Conservation (phyloP, 2,329 filamentous ascomycete genomes). For the Sclerotinia borealis region DNA sequence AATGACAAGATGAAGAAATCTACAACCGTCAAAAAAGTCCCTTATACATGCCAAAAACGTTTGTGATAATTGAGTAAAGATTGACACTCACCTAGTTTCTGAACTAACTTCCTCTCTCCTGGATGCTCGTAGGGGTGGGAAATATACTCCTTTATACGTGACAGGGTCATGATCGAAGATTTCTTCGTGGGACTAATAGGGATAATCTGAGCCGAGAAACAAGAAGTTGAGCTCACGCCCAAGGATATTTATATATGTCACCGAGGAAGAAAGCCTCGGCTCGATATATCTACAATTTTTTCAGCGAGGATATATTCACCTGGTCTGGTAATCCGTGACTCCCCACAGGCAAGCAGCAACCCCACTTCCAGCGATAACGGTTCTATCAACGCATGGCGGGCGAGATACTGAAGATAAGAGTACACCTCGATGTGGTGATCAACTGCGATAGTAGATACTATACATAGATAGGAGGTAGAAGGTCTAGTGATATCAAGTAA, state of each 20-base stretch:
- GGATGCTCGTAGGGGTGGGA: constrained; percentile 8
- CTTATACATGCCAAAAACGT: too few species aligned
- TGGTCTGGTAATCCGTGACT: not conserved
- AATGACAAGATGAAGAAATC: constrained; percentile 16
- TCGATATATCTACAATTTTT: constrained; percentile 5
- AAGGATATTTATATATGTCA: not conserved
- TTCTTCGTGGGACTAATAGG: not conserved
- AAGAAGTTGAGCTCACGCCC: not conserved
- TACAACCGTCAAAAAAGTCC: not conserved
- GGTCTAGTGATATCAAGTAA: not conserved
- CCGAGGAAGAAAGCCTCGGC: not conserved
- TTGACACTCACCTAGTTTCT: constrained; percentile 8
- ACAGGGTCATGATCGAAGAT: not conserved
- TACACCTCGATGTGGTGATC: not conserved
- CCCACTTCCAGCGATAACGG: constrained; percentile 2
- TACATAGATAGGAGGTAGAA: not conserved
- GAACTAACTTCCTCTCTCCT: constrained; percentile 14
- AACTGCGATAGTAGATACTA: not conserved
- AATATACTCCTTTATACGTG: constrained; percentile 7
- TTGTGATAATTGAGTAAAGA: too few species aligned
- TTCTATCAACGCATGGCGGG: not conserved
- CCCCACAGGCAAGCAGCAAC: not conserved
- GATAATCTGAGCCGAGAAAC: not conserved
- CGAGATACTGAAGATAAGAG: not conserved
- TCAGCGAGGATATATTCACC: not conserved